Base-by-base conservation (phyloP, 2,329 filamentous ascomycete species). In the Cytospora schulzeri region DNA sequence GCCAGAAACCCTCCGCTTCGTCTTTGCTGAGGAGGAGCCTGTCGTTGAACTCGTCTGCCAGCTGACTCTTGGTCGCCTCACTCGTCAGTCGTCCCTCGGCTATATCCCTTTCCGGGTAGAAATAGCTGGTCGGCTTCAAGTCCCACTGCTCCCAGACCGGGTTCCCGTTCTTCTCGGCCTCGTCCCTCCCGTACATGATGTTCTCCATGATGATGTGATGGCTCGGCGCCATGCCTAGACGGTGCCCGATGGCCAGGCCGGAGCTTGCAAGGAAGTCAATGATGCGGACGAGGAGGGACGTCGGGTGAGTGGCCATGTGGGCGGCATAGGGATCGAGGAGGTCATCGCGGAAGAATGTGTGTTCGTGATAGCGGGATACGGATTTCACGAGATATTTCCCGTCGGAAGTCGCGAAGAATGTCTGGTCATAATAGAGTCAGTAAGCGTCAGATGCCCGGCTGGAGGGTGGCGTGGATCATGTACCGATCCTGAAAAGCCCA, bases 181-280 rank as follows among this genome's bases (percentile, higher is more conserved):
- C 75, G 17, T 79, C 78, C 67, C 86, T 82, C 1, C 89, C 89
- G 67, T 84, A 85, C 28, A 91, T 77, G 2, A 91, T 79, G 71
- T 92, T 92, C 73, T 92, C 90, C 90, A 92, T 92, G 70, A 92
- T 81, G 66, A 92, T 89, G 71, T 92, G 89, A 68, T 91, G 89
- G 1, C 85, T 86, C 0, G 90, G 89, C 0, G 88, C 85, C 1
- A 83, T 76, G 5, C 87, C 83, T 0, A 91, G 69, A 0, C 87
- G 69, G 1, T 83, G 81, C 0, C 89, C 90, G 1, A 92, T 71
- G 0, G 87, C 86, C 0, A 75, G 69, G 12, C 82, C 80, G 0
- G 83, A 80, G 0, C 83, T 81, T 59, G 85, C 82, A 0, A 91
- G 78, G 64, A 92, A 86, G 73, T 92, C 88, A 28, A 86, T 90